Percentiles rank a stretch among this genome's conserved stretches.
phyloP scores from a whole-genome alignment of 2,329 filamentous ascomycete species.

The Coniochaeta sp. region DNA sequence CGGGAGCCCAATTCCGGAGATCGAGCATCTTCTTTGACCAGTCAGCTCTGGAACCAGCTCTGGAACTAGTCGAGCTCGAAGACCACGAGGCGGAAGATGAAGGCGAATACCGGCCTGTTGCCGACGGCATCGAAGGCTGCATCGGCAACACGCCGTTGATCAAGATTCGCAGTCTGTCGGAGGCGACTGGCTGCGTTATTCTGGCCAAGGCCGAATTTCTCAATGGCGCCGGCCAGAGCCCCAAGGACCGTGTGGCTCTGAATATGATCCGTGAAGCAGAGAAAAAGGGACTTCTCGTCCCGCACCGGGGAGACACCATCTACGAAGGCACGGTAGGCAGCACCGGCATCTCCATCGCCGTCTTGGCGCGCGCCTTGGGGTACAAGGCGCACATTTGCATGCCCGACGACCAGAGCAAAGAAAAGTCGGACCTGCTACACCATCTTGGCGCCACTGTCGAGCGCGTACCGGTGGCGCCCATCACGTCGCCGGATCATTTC shows the following conservation, averaged over 20 bases:
- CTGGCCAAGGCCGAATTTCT: constrained; percentile 94
- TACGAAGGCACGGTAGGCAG: constrained; percentile 97
- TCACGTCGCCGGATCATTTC: constrained; percentile 88
- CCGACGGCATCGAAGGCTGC: constrained; percentile 78
- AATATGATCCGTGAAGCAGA: constrained; percentile 84
- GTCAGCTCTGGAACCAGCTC: constrained; percentile 16
- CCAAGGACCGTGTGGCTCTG: constrained; percentile 91
- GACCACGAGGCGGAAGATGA: constrained; percentile 44
- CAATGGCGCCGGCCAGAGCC: constrained; percentile 88
- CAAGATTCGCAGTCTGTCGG: constrained; percentile 75
- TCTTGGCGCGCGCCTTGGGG: constrained; percentile 77
- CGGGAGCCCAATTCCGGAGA: constrained; percentile 20
- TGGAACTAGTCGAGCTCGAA: constrained; percentile 42
- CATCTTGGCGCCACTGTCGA: constrained; percentile 92
- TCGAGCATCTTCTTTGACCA: constrained; percentile 37
- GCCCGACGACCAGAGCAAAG: constrained; percentile 81
- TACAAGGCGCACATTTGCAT: constrained; percentile 96
- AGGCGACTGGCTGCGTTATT: constrained; percentile 81
- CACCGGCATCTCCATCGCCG: constrained; percentile 90
- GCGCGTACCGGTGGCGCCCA: constrained; percentile 82
- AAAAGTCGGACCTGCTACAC: constrained; percentile 83
- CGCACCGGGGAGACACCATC: constrained; percentile 82
- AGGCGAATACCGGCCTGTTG: constrained; percentile 34
- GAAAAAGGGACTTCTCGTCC: constrained; percentile 64
- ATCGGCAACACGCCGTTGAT: constrained; percentile 93